Percentiles rank a stretch among this genome's conserved stretches.
These are phyloP conservation scores for Poa annua DNA, from an alignment of 176 grass and related monocot genomes.

Conservation along the genomic window DNA sequence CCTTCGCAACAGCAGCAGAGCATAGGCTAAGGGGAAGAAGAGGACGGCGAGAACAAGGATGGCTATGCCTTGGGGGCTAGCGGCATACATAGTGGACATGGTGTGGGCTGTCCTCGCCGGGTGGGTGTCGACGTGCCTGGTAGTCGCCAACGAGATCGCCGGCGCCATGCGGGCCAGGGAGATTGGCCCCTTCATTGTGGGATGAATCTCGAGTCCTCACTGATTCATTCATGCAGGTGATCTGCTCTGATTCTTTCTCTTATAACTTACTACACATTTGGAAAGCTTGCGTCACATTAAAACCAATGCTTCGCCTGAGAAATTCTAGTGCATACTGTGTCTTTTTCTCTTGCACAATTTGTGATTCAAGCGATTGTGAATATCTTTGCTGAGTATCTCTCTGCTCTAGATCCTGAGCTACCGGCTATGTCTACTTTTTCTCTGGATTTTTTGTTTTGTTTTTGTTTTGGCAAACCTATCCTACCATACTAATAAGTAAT, in stretches of 20 bases:
- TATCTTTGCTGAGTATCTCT: not conserved
- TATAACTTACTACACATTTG: not conserved
- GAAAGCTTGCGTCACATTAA: not conserved
- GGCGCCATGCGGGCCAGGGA: constrained; percentile 58
- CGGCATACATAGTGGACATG: constrained; percentile 59
- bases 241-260: not conserved
- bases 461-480: not conserved
- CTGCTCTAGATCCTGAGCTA: not conserved
- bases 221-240: constrained; percentile 31
- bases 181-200: constrained; percentile 65
- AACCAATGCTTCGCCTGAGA: not conserved
- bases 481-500: not conserved
- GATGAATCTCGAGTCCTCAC: constrained; percentile 46
- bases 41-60: constrained; percentile 21
- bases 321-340: not conserved
- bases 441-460: not conserved
- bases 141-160: constrained; percentile 76
- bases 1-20: not conserved
- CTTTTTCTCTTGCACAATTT: not conserved
- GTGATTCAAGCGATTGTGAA: not conserved
- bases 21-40: not conserved
- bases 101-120: constrained; percentile 64
- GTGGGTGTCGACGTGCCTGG: constrained; percentile 75
- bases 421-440: not conserved
- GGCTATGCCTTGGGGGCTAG: constrained; percentile 54